Evolutionary conservation across 1,284 basidiomycete genomes (phyloP).

Genomic region (Cryptococcus wingfieldii): DNA sequence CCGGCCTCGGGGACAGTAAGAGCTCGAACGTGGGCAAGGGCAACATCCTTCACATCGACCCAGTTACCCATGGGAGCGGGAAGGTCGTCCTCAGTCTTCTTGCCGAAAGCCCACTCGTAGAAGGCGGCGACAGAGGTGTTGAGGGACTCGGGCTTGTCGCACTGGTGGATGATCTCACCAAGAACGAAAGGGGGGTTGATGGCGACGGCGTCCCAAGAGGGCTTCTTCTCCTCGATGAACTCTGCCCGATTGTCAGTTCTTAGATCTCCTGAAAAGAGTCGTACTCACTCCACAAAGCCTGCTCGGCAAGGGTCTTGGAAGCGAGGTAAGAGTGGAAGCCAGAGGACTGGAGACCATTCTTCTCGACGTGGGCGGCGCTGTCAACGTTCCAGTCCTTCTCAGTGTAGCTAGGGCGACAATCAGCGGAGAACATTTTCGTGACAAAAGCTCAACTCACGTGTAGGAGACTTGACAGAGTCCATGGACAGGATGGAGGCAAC

Average conservation of each 20-base stretch:
- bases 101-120: conserved; percentile 47
- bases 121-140: conserved; percentile 55
- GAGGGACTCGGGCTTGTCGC: conserved; percentile 52
- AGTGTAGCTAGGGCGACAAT: conserved; percentile 23
- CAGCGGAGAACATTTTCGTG: not conserved
- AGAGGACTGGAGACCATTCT: conserved; percentile 58
- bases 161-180: conserved; percentile 55
- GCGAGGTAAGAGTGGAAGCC: conserved; percentile 38
- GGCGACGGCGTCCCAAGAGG: conserved; percentile 56
- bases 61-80: conserved; percentile 48
- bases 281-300: conserved; percentile 46
- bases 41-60: conserved; percentile 60
- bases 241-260: conserved; percentile 26
- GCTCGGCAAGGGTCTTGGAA: conserved; percentile 65
- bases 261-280: conserved; percentile 12
- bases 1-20: conserved; percentile 56
- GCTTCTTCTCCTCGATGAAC: conserved; percentile 58
- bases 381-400: conserved; percentile 62
- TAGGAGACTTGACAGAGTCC: conserved; percentile 11
- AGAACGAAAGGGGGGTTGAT: conserved; percentile 57
- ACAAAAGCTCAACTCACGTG: not conserved
- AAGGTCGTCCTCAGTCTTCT: conserved; percentile 46
- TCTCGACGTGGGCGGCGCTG: conserved; percentile 54
- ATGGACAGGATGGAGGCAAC: conserved; percentile 53
- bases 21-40: conserved; percentile 57